Evolutionary conservation across 1,284 basidiomycete genomes (phyloP), one percentile per base, ranked within the genome.

Genomic region (Vanrija sp.): DNA sequence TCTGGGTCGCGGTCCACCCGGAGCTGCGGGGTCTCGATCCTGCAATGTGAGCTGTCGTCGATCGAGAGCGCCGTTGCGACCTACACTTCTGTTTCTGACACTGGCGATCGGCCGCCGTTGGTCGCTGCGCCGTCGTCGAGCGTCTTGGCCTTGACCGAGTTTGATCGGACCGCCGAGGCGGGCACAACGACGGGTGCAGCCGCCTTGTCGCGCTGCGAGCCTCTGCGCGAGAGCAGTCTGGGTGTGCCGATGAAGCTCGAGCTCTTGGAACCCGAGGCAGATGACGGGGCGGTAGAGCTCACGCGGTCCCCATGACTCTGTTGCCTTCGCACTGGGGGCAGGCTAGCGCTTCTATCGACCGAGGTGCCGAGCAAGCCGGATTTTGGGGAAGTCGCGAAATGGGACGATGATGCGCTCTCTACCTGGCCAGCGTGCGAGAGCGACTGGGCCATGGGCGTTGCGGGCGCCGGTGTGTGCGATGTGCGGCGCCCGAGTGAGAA

Each of bases 11-110:
- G 59, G 41, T 69, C 65, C 31, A 73, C 59, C 36, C 64, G 57
- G 16, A 76, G 62, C 47, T 79, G 78, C 54, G 79, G 77, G 5
- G 87, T 89, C 66, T 86, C 85, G 60, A 83, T 72, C 9, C 72
- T 73, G 55, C 22, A 12, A 31, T 31, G 31, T 31, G 15, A 20
- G 31, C 38, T 31, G 36, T 39, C 15, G 35, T 19, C 10, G 3
- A 19, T 36, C 14, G 36, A 25, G 18, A 37, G 16, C n/a, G 37
- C 23, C n/a, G 19, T n/a, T 19, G 15, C 20, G 10, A 68, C 69
- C 56, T 44, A 71, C 67, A 71, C 66, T 57, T 73, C 59, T 59
- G 9, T 64, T 37, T 65, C 65, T 16, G 58, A 56, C 42, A 14
- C 58, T 18, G 9, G 63, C 55, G 45, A 51, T 62, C n/a, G 37